Evolutionary conservation across 805 yeast species (phyloP), one percentile per base, ranked within the genome.

Genomic region (Grigorovia jiainica): DNA sequence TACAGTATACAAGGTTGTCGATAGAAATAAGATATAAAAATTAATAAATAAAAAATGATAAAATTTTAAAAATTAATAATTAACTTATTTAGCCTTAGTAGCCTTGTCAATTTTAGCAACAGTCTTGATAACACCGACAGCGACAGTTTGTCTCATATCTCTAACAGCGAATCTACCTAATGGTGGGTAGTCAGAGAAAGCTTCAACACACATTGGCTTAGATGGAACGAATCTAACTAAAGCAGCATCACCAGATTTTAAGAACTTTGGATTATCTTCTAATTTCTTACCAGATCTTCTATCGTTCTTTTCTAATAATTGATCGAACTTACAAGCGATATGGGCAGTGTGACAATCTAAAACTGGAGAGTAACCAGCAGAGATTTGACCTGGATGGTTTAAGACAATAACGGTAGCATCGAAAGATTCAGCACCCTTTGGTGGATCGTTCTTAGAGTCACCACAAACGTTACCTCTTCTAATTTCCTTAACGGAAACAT

Each of bases 261-360:
- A 75, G 86, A 86, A 86, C 86, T 87, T 79, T 87, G 95, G 68
- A 87, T 87, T 70, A 95, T 87, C 80, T 95, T 84, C 86, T 87
- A 87, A 78, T 87, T 96, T 90, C 78, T 86, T 84, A 77, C 92
- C 92, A 65, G 97, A 89, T 77, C 27, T 90, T 97, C 97, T 90
- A 97, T 85, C 95, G 63, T 84, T 82, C 81, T 86, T 81, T 70
- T 78, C 79, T 54, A 82, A 56, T 59, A 85, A 78, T 63, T 78
- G 78, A 63, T 78, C 82, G 75, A 85, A 82, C 71, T 75, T 80
- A 73, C 92, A 86, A 62, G 94, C 90, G 72, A 82, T 83, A 76
- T 85, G 95, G 62, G 90, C 87, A 59, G 92, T 85, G 82, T 84
- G 68, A 89, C 95, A 82, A 72, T 85, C 94, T 64, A 85, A 75